Evolutionary conservation across 2,329 filamentous ascomycete species (phyloP), one percentile per base, ranked within the genome.

Genomic region (Calonectria hawksworthii): DNA sequence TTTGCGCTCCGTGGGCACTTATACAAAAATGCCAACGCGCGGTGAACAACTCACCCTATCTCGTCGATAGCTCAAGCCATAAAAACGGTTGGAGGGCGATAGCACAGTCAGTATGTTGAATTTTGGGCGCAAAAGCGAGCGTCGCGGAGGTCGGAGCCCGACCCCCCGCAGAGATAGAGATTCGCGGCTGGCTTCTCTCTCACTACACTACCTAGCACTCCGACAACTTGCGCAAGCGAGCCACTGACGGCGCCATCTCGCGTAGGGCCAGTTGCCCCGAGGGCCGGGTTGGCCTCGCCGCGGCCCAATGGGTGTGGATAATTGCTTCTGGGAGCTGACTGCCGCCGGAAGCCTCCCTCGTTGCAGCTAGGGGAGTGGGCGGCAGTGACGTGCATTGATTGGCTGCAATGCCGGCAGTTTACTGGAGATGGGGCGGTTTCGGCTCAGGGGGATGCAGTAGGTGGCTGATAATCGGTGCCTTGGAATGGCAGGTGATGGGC

Each of bases 1-100:
- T 28, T 65, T 38, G 41, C 72, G 41, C 65, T 51, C 26, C 28
- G 32, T 44, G 38, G 50, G 59, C 63, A 65, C 71, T 74, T 74
- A 75, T 69, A 74, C 56, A 28, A 11, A 32, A 38, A 30, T 21
- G 30, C 32, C 8, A n/a, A n/a, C n/a, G 4, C 7, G 21, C 3
- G 16, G 34, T 16, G 32, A 61, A 36, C n/a, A 41, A 26, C 32
- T 14, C n/a, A 61, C 13, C 56, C 18, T 61, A 41, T 61, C 56
- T 61, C 23, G 14, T 34, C 21, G n/a, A 10, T 16, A 13, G 36
- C 36, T 10, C 51, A 32, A 28, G 23, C 34, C 54, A 34, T 61
- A 34, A 13, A 38, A 38, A n/a, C n/a, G n/a, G 32, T 26, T 36
- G 26, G 32, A 56, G 16, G 30, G 14, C 51, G 51, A 18, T 10